Base-by-base conservation (phyloP, 2,329 filamentous ascomycete species). In the Pochonia chlamydosporia region DNA sequence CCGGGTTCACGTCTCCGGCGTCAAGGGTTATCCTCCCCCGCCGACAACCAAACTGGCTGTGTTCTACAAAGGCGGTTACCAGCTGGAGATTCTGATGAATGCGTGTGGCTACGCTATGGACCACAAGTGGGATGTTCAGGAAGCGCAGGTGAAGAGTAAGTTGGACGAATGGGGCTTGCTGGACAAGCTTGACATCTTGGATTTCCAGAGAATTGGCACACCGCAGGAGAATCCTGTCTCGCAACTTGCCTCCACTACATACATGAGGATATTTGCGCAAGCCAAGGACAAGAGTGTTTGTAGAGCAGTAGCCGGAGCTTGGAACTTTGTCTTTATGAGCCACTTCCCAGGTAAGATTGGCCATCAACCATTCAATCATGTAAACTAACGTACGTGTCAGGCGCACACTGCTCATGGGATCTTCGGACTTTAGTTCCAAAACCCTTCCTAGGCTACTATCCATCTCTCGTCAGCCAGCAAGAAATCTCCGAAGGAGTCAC, bases 21-120 rank as follows among this genome's bases (percentile, higher is more conserved):
- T 70, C 18, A 65, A 52, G 18, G 74, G 73, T 1, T 49, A 54
- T 1, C 65, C 70, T 0, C 74, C 74, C 2, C 74, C 74, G 0
- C 64, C 72, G 2, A 76, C 74, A 0, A 78, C 74, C 1, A 78
- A 78, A 52, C 62, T 74, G 6, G 73, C 73, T n/a, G 64, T 76
- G 14, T 75, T 72, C 50, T 76, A 74, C 48, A 59, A 63, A 8
- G 74, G 68, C 7, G 74, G 74, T 0, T 78, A 67, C 48, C 69
- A 76, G 54, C 64, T 64, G 2, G 66, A 78, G 52, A 45, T 71
- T 4, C 55, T 73, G 0, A 23, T 71, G 24, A 75, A 76, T 47
- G 69, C 70, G 1, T 68, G 67, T 0, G 74, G 73, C 0, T 77
- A 78, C 51, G 73, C 62, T 1, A 74, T 70, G 0, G 52, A 59